Conservation (phyloP, 1,284 basidiomycete genomes). For the Ceratobasidium sp. region DNA sequence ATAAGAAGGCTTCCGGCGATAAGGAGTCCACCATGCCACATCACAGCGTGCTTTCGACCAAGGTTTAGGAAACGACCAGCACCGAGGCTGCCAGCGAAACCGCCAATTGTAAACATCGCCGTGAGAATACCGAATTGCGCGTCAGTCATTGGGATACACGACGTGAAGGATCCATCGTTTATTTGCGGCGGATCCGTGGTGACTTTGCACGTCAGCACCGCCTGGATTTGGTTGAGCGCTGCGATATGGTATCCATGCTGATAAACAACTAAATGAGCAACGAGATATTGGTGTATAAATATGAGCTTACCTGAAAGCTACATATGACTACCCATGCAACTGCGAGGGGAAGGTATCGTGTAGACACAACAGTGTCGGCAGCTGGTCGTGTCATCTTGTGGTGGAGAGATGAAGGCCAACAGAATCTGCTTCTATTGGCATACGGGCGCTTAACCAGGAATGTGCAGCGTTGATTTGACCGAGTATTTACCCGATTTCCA, state of each 20-base stretch:
- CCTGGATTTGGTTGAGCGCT: conserved; percentile 88
- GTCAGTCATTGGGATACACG: conserved; percentile 82
- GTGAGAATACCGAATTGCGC: conserved; percentile 84
- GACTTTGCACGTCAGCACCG: conserved; percentile 74
- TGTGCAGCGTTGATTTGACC: too few relatives aligned
- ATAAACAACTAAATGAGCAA: background rate
- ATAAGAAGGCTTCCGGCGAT: conserved; percentile 74
- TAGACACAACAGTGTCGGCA: conserved; percentile 12
- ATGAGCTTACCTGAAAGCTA: conserved; percentile 30
- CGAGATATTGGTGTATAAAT: background rate
- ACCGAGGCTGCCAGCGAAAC: conserved; percentile 79
- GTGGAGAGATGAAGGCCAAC: background rate
- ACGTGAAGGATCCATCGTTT: conserved; percentile 63
- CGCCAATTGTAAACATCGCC: conserved; percentile 88
- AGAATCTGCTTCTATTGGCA: background rate
- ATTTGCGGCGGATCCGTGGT: conserved; percentile 50
- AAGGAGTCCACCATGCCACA: conserved; percentile 70
- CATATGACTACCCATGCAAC: conserved; percentile 36
- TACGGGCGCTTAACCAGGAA: conserved; percentile 2
- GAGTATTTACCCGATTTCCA: too few relatives aligned
- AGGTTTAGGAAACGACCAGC: conserved; percentile 79
- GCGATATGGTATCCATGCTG: conserved; percentile 75
- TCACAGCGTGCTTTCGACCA: conserved; percentile 76
- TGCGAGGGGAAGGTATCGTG: conserved; percentile 14
- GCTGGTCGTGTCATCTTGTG: conserved; percentile 37